Evolutionary conservation across 164 flowering plant species (phyloP).

Genomic region (Warburgia ugandensis): DNA sequence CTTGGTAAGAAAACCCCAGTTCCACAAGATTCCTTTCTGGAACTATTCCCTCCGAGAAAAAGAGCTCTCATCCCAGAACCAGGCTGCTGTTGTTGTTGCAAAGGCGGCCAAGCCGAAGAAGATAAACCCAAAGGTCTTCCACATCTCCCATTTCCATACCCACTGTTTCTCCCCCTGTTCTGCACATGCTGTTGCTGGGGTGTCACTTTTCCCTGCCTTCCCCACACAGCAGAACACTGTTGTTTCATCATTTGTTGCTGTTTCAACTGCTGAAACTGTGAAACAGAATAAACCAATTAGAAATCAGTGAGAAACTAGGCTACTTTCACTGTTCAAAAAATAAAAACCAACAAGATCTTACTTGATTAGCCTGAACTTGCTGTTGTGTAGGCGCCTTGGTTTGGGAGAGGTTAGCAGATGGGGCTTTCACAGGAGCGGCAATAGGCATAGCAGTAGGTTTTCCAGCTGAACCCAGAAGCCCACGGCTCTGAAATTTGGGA

Average conservation of each 20-base stretch:
- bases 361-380: constrained; percentile 34
- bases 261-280: constrained; percentile 43
- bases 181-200: constrained; percentile 11
- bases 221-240: constrained; percentile 17
- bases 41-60: constrained; percentile 38
- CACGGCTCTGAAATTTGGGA: constrained; percentile 11
- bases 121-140: constrained; percentile 32
- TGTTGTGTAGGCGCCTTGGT: constrained; percentile 29
- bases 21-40: constrained; percentile 34
- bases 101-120: constrained; percentile 53
- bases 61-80: constrained; percentile 50
- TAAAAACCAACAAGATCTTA: no score
- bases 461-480: constrained; percentile 26
- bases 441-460: no score
- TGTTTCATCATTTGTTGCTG: constrained; percentile 36
- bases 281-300: not conserved
- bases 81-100: constrained; percentile 27
- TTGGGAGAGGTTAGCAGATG: constrained; percentile 12
- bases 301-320: not conserved
- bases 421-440: no score
- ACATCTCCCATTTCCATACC: constrained; percentile 5
- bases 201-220: constrained; percentile 11
- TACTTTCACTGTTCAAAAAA: not conserved
- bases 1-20: constrained; percentile 77
- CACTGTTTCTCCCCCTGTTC: constrained; percentile 9